Percentiles rank a stretch among this genome's conserved stretches.
Evolutionary conservation across 2,329 filamentous ascomycete species (phyloP).

Genomic region (Talaromyces rugulosus): DNA sequence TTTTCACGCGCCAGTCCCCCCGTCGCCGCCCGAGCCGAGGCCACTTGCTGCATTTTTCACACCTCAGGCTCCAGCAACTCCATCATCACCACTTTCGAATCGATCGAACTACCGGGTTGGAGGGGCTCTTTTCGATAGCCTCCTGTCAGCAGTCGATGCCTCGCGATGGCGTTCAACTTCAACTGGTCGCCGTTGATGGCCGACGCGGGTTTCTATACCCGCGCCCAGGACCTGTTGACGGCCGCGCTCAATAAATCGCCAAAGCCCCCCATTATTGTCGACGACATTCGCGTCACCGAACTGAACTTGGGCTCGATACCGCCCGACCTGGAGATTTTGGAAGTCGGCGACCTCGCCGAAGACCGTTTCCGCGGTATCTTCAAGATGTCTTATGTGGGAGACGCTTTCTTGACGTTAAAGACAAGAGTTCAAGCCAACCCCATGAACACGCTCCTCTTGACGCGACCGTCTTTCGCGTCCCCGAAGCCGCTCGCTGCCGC

Average conservation of each 20-base stretch:
- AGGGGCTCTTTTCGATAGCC: neutral
- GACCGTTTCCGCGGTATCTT: conserved; percentile 97
- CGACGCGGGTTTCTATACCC: conserved; percentile 84
- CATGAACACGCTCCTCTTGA: conserved; percentile 89
- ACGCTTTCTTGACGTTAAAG: conserved; percentile 91
- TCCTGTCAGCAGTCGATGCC: neutral
- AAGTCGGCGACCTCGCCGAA: conserved; percentile 95
- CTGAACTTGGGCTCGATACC: conserved; percentile 93
- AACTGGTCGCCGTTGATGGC: conserved; percentile 99
- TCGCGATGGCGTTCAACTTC: conserved; percentile 97
- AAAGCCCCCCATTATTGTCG: conserved; percentile 97
- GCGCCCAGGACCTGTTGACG: conserved; percentile 90
- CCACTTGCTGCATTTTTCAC: neutral
- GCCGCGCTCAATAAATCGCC: conserved; percentile 95
- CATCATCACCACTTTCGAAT: neutral
- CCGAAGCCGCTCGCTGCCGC: conserved; percentile 87
- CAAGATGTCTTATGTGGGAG: conserved; percentile 97
- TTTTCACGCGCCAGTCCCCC: conserved; percentile 6
- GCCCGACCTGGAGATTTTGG: conserved; percentile 91
- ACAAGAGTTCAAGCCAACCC: conserved; percentile 98
- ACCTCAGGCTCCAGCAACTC: neutral
- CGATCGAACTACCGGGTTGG: conserved; percentile 4
- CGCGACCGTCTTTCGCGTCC: conserved; percentile 87
- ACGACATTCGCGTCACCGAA: conserved; percentile 97
- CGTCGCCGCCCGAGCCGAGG: conserved; percentile 2